phyloP scores from a whole-genome alignment of 768 basidiomycete species.

The Collybiopsis luxurians region DNA sequence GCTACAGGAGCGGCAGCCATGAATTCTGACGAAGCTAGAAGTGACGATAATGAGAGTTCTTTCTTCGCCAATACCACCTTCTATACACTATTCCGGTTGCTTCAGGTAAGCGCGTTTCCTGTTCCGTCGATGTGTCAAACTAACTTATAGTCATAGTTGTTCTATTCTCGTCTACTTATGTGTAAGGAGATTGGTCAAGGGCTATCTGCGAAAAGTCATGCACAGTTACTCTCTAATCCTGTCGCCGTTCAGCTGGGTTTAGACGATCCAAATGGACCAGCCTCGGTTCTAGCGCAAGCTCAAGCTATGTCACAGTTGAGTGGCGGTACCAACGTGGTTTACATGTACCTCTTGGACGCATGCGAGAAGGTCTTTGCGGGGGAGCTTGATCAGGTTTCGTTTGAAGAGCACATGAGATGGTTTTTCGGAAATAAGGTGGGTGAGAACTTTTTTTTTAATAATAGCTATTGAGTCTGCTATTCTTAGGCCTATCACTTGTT shows the following conservation, averaged over 20 bases:
- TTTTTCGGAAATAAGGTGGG: conserved; percentile 86
- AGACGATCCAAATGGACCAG: conserved; percentile 79
- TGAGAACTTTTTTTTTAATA: background rate
- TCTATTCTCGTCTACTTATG: conserved; percentile 82
- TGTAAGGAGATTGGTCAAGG: conserved; percentile 82
- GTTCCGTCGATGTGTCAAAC: conserved; percentile 10
- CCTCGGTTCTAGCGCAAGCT: conserved; percentile 64
- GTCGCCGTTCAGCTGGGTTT: conserved; percentile 82
- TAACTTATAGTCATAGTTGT: conserved; percentile 49
- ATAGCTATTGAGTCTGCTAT: conserved; percentile 18
- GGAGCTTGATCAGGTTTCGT: conserved; percentile 88
- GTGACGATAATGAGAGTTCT: conserved; percentile 29
- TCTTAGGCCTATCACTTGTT: conserved; percentile 86
- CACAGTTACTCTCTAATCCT: conserved; percentile 69
- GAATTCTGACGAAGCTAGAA: conserved; percentile 2
- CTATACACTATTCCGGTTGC: conserved; percentile 82
- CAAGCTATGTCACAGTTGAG: conserved; percentile 60
- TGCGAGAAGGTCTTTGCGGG: conserved; percentile 93
- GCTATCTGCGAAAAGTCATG: conserved; percentile 65
- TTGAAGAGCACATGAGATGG: conserved; percentile 95
- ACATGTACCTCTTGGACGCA: conserved; percentile 84
- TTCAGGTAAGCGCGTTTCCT: conserved; percentile 61
- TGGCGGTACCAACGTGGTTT: conserved; percentile 68
- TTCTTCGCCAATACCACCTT: conserved; percentile 94
- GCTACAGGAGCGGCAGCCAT: background rate